phyloP scores from a whole-genome alignment of 2,329 filamentous ascomycete species.

The Magnaporthiopsis incrustans region DNA sequence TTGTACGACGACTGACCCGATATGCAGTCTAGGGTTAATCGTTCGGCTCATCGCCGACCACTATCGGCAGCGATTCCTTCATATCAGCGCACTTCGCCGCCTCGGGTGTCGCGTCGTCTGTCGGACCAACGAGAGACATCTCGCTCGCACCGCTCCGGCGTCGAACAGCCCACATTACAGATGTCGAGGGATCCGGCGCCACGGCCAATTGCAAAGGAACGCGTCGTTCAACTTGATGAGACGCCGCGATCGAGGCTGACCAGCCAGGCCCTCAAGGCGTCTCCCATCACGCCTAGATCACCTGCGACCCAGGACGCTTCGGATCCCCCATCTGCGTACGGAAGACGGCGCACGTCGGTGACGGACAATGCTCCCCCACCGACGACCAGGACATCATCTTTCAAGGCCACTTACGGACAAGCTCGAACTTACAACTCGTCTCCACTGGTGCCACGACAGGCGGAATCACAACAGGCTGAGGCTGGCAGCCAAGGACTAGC shows the following conservation, averaged over 20 bases:
- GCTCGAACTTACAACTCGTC: slow-evolving; percentile 49
- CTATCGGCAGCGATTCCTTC: slow-evolving; percentile 42
- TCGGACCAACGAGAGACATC: slow-evolving; percentile 48
- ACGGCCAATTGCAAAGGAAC: slow-evolving; percentile 34
- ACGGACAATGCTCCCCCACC: slow-evolving; percentile 34
- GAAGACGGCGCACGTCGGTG: slow-evolving; percentile 36
- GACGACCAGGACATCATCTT: slow-evolving; percentile 33
- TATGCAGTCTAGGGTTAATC: slow-evolving; percentile 38
- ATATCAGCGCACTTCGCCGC: slow-evolving; percentile 41
- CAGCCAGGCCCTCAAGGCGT: slow-evolving; percentile 18
- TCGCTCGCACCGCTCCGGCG: slow-evolving; percentile 28
- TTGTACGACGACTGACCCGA: neutral
- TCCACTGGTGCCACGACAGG: slow-evolving; percentile 43
- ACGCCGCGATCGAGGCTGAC: slow-evolving; percentile 16
- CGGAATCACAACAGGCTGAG: slow-evolving; percentile 30
- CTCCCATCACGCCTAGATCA: slow-evolving; percentile 42
- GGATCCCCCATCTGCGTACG: slow-evolving; percentile 22
- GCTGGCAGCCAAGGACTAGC: slow-evolving; percentile 25
- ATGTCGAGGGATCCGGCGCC: slow-evolving; percentile 35
- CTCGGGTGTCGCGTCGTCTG: slow-evolving; percentile 42
- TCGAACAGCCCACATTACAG: slow-evolving; percentile 33
- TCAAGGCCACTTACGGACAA: slow-evolving; percentile 34
- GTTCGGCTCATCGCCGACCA: slow-evolving; percentile 41
- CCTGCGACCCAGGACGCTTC: slow-evolving; percentile 36
- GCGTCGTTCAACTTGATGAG: slow-evolving; percentile 20